A percentile compares a stretch with the other conserved stretches of the same genome.
Evolutionary conservation across 306 rosid species (phyloP).

Genomic region (Fragaria iinumae): DNA sequence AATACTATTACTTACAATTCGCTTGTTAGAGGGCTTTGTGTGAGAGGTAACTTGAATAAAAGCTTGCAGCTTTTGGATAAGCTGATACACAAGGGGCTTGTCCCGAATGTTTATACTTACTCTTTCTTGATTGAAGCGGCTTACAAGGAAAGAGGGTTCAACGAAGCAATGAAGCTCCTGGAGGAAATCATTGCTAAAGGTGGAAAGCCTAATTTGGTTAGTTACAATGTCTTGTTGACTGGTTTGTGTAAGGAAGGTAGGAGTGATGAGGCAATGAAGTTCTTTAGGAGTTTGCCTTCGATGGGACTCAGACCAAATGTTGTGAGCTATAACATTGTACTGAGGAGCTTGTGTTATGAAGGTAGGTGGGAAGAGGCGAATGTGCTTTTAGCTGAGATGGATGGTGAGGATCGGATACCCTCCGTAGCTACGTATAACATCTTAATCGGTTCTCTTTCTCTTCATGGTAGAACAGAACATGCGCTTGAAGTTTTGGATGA

Average conservation of each 20-base stretch:
- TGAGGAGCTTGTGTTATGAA: conserved; percentile 65
- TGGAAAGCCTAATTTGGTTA: conserved; percentile 76
- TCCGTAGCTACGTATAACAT: conserved; percentile 73
- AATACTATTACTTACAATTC: conserved; percentile 67
- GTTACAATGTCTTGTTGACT: conserved; percentile 79
- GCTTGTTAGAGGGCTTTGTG: conserved; percentile 75
- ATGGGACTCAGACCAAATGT: conserved; percentile 78
- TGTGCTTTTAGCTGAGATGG: conserved; percentile 74
- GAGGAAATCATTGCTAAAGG: conserved; percentile 78
- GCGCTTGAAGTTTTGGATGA: conserved; percentile 81
- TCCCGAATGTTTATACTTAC: conserved; percentile 79
- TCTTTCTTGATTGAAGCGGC: conserved; percentile 79
- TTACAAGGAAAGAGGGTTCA: conserved; percentile 82
- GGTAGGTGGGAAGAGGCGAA: conserved; percentile 89
- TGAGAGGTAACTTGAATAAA: conserved; percentile 63
- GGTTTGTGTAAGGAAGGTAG: conserved; percentile 92
- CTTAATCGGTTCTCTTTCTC: conserved; percentile 72
- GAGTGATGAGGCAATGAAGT: conserved; percentile 68
- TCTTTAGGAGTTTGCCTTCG: conserved; percentile 65
- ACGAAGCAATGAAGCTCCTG: conserved; percentile 68
- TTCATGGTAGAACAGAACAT: conserved; percentile 66
- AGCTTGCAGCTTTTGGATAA: conserved; percentile 71
- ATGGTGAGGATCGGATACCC: conserved; percentile 51
- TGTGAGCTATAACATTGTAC: conserved; percentile 84
- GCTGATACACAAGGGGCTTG: conserved; percentile 65